Percentiles rank a stretch among this genome's conserved stretches.
These are phyloP conservation scores for Solanum etuberosum DNA, from an alignment of 257 asterid genomes.

Conservation along the genomic window DNA sequence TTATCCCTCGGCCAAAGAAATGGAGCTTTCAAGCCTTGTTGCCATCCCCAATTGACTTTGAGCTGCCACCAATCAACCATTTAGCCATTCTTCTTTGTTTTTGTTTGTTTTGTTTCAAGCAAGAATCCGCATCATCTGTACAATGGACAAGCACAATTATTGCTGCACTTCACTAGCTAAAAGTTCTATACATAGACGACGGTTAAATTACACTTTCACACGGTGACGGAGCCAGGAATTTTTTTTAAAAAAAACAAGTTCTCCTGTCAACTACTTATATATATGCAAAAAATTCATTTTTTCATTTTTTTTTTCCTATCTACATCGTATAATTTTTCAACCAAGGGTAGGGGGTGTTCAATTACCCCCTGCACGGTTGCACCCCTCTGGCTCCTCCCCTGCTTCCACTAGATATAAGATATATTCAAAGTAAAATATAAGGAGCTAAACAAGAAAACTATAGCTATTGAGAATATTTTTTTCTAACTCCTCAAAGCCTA, in stretches of 20 bases:
- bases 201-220: not conserved
- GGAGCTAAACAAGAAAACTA: not conserved
- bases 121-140: constrained; percentile 12
- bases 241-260: no score
- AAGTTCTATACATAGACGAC: not conserved
- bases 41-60: not conserved
- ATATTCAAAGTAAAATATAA: not conserved
- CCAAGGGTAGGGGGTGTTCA: not conserved
- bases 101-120: constrained; percentile 26
- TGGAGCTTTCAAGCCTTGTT: not conserved
- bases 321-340: not conserved
- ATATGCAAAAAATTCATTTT: not conserved
- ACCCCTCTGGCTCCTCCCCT: not conserved
- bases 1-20: not conserved
- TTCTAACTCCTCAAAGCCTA: not conserved
- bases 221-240: not conserved
- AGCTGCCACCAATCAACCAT: constrained; percentile 20
- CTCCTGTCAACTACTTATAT: not conserved
- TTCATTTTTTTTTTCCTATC: no score
- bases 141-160: not conserved
- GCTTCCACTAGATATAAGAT: not conserved
- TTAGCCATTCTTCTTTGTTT: constrained; percentile 54
- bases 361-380: not conserved
- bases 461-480: constrained; percentile 4
- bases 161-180: not conserved